Base-by-base conservation (phyloP, 2,329 filamentous ascomycete genomes). In the Colletotrichum aenigma region DNA sequence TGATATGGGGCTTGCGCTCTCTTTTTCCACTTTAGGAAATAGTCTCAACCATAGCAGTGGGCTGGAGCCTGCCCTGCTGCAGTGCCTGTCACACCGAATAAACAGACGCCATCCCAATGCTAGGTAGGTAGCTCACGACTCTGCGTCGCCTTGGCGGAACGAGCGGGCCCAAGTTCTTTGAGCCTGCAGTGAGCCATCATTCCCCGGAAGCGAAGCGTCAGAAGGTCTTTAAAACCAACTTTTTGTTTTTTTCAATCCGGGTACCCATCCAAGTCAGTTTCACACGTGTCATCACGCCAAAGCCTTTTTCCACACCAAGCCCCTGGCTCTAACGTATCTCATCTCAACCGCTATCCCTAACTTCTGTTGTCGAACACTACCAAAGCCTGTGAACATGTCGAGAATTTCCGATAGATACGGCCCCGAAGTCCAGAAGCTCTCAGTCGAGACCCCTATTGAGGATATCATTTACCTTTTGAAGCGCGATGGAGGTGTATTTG, bases 401-500 rank as follows among this genome's bases (percentile, higher is more conserved):
- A 21, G 24, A 18, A n/a, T 34, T 16, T 48, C 66, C n/a, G 36
- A 36, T 13, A 71, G 43, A 13, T 75, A 75, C n/a, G 61, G 72
- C 7, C 30, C 72, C 10, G 67, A 75, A 18, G 72, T 75, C 21
- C 72, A 75, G 28, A 75, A 56, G 26, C 28, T 75, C 16, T 24
- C 67, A 21, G 61, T 36, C 3, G 36, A 61, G 24, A 66, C 67
- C 7, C 61, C 67, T 8, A 26, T 66, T 7, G 52, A 75, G n/a
- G 67, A 75, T 15, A 71, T 71, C 21, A 55, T 75, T 13, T 66
- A 71, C 28, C 61, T 75, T 8, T 61, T 75, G n/a, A 71, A 75
- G 43, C 72, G 72, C 21, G 72, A 75, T 24, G 72, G 72, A 5
- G 72, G 72, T 32, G 72, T 75, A 8, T 71, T 75, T n/a, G 34